phyloP scores from a whole-genome alignment of 768 basidiomycete species.

The Auriculariales sp. region DNA sequence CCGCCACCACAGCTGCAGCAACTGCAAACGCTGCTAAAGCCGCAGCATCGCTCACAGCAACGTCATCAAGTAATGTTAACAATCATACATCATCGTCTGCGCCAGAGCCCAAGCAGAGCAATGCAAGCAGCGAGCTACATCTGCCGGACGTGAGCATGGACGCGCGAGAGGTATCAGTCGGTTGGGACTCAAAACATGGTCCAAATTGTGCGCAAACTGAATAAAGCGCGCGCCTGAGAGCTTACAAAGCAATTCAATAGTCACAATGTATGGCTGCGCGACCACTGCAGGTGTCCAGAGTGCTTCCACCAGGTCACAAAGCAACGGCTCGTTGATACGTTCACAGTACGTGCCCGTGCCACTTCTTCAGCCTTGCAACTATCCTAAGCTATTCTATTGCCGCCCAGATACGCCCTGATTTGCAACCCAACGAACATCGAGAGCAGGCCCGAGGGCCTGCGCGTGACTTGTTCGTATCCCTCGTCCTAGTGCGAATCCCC shows the following conservation, averaged over 20 bases:
- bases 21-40: neutral
- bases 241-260: slow-evolving; percentile 25
- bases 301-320: slow-evolving; percentile 85
- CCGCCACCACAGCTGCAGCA: neutral
- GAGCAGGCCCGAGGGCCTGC: slow-evolving; percentile 45
- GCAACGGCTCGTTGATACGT: slow-evolving; percentile 79
- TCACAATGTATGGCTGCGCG: slow-evolving; percentile 82
- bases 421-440: slow-evolving; percentile 48
- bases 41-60: neutral
- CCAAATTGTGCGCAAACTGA: slow-evolving; percentile 49
- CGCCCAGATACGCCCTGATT: slow-evolving; percentile 57
- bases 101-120: neutral
- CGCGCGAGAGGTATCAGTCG: slow-evolving; percentile 46
- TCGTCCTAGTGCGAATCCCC: neutral
- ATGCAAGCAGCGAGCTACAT: no score
- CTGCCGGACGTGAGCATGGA: slow-evolving; percentile 15
- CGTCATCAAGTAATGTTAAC: no score
- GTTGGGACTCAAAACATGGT: slow-evolving; percentile 61
- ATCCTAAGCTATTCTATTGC: neutral
- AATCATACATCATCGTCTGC: neutral
- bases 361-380: neutral
- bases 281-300: slow-evolving; percentile 78
- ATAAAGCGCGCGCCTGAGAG: neutral
- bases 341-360: slow-evolving; percentile 36
- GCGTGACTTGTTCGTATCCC: slow-evolving; percentile 53